Evolutionary conservation across 192 early-diverging fungal genomes (phyloP).

Genomic region (Podila horticola): DNA sequence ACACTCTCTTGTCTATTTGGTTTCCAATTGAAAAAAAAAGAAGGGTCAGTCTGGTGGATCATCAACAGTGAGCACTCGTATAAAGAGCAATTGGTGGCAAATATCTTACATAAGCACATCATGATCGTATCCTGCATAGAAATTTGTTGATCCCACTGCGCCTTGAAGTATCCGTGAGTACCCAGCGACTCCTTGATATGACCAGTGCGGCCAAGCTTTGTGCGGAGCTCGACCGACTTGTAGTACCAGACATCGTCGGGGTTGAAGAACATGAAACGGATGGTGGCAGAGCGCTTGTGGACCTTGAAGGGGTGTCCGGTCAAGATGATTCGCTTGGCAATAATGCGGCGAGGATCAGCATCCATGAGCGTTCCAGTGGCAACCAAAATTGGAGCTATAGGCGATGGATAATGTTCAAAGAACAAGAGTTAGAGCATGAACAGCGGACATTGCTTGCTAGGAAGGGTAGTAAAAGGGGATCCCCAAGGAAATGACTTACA

Average conservation of each 20-base stretch:
- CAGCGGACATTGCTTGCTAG: background rate
- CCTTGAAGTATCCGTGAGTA: slow-evolving; percentile 88
- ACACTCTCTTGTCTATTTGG: slow-evolving; percentile 76
- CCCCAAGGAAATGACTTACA: slow-evolving; percentile 29
- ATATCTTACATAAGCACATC: slow-evolving; percentile 88
- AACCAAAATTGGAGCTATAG: slow-evolving; percentile 69
- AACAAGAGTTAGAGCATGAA: background rate
- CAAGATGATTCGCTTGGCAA: slow-evolving; percentile 94
- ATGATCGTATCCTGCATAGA: slow-evolving; percentile 93
- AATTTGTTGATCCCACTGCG: slow-evolving; percentile 73
- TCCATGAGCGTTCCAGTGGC: slow-evolving; percentile 84
- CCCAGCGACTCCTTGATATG: slow-evolving; percentile 95
- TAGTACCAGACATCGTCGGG: slow-evolving; percentile 95
- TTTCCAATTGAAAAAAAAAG: background rate
- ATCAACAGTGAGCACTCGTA: too few species aligned
- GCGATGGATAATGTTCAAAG: background rate
- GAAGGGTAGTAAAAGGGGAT: background rate
- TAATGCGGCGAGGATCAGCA: slow-evolving; percentile 83
- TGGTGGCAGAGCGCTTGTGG: slow-evolving; percentile 90
- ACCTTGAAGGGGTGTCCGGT: slow-evolving; percentile 97
- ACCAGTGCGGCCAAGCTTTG: slow-evolving; percentile 91
- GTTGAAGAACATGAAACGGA: slow-evolving; percentile 98
- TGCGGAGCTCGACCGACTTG: slow-evolving; percentile 92
- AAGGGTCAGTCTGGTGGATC: too few species aligned
- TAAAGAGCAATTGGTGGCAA: too few species aligned